A percentile compares a stretch with the other conserved stretches of the same genome.
These are phyloP conservation scores for Lanmaoa rubissima DNA, from an alignment of 768 basidiomycete species.

Conservation along the genomic window DNA sequence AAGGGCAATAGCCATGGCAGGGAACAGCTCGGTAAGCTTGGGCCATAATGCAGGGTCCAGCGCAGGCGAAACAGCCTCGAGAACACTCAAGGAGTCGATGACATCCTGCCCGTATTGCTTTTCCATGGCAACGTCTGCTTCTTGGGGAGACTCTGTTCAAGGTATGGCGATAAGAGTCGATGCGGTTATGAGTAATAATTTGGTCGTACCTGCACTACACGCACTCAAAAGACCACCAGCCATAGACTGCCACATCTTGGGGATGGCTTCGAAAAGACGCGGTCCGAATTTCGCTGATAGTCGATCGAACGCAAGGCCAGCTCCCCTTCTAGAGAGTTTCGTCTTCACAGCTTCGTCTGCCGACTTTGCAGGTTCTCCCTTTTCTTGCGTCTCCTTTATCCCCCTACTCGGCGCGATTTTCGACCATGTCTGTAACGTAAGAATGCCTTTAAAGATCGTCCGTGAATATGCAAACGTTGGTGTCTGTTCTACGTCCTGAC, in stretches of 20 bases:
- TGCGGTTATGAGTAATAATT: neutral
- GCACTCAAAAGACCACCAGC: constrained; percentile 70
- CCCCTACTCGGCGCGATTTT: constrained; percentile 35
- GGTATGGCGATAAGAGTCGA: neutral
- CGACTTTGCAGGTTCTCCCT: constrained; percentile 41
- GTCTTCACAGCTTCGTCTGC: constrained; percentile 60
- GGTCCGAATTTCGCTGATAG: constrained; percentile 76
- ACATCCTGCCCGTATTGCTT: constrained; percentile 83
- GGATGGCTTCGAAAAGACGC: constrained; percentile 71
- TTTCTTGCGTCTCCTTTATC: constrained; percentile 42
- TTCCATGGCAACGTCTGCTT: constrained; percentile 65
- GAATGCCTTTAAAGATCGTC: constrained; percentile 64
- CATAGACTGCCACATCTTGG: constrained; percentile 95
- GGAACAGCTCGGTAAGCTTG: constrained; percentile 70
- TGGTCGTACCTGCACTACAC: constrained; percentile 58
- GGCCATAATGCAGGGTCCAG: constrained; percentile 70
- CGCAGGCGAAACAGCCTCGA: constrained; percentile 77
- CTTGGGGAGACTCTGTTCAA: constrained; percentile 48
- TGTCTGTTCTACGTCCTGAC: constrained; percentile 85
- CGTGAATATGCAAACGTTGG: constrained; percentile 80
- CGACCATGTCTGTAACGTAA: constrained; percentile 60
- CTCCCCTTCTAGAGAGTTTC: constrained; percentile 79
- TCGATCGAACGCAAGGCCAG: constrained; percentile 75
- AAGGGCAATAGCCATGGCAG: constrained; percentile 72
- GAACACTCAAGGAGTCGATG: constrained; percentile 87